These are phyloP conservation scores for Macrotyloma uniflorum DNA, from an alignment of 306 rosid species.

Conservation along the genomic window DNA sequence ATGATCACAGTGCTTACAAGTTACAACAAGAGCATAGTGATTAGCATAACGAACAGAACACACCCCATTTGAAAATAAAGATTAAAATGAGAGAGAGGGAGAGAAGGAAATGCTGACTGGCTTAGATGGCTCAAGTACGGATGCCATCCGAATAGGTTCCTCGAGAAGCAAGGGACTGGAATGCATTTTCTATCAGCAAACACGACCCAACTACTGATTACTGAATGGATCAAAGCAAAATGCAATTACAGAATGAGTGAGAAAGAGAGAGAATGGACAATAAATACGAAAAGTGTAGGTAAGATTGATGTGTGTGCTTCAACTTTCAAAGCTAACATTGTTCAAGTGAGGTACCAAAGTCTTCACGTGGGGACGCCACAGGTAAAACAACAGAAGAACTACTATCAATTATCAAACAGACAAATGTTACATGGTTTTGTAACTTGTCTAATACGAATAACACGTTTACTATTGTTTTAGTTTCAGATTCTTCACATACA, in stretches of 20 bases:
- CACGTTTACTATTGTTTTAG: background rate
- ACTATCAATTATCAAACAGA: background rate
- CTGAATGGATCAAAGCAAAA: background rate
- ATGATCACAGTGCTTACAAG: background rate
- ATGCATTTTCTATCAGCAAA: constrained; percentile 43
- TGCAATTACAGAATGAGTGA: background rate
- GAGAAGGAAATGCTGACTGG: constrained; percentile 51
- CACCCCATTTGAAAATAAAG: background rate
- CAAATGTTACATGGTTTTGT: background rate
- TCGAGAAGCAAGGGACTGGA: constrained; percentile 71
- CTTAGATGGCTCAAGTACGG: constrained; percentile 81
- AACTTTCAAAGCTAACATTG: background rate
- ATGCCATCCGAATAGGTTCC: constrained; percentile 86
- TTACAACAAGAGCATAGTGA: background rate
- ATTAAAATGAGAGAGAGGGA: background rate
- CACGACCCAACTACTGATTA: background rate
- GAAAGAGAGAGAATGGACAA: background rate
- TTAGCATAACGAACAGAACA: background rate
- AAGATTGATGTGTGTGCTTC: background rate
- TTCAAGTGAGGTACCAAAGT: background rate
- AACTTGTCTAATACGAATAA: background rate
- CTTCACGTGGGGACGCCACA: background rate
- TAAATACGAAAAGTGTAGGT: background rate
- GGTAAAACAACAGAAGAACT: background rate
- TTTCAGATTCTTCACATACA: background rate